Conservation (phyloP, 495 filamentous ascomycete species). For the Aspergillus nidulans region DNA sequence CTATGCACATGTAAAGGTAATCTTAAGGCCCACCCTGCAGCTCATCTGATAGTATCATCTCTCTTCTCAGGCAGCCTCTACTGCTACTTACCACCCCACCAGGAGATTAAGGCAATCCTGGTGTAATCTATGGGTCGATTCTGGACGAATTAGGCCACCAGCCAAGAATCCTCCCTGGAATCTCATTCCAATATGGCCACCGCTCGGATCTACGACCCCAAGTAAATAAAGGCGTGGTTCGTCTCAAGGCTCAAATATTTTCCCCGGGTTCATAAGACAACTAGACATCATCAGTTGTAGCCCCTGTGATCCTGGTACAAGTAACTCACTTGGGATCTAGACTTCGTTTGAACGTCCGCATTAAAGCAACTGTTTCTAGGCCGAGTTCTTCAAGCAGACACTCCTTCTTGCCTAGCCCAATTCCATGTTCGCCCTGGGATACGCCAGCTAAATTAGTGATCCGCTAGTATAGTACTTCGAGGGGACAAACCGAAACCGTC, state of each 20-base stretch:
- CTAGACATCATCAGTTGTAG: slow-evolving; percentile 5
- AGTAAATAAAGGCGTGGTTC: too few species aligned
- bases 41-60: too few species aligned
- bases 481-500: slow-evolving; percentile 41
- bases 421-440: slow-evolving; percentile 66
- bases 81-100: too few species aligned
- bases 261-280: slow-evolving; percentile 84
- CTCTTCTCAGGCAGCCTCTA: too few species aligned
- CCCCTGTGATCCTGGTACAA: not conserved
- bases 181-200: too few species aligned
- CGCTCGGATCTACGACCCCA: too few species aligned
- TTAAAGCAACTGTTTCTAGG: slow-evolving; percentile 66
- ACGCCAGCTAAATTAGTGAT: not conserved
- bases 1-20: too few species aligned
- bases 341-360: slow-evolving; percentile 72
- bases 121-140: too few species aligned
- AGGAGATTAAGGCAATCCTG: too few species aligned
- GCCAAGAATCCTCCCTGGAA: too few species aligned
- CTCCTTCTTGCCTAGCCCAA: slow-evolving; percentile 78
- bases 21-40: too few species aligned
- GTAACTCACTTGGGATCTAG: slow-evolving; percentile 58
- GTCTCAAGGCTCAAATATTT: slow-evolving; percentile 41
- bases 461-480: not conserved
- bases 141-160: too few species aligned
- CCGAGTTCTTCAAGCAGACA: slow-evolving; percentile 71